These are phyloP conservation scores for Closterium sp. DNA, from an alignment of 139 green algal genomes.

Conservation along the genomic window DNA sequence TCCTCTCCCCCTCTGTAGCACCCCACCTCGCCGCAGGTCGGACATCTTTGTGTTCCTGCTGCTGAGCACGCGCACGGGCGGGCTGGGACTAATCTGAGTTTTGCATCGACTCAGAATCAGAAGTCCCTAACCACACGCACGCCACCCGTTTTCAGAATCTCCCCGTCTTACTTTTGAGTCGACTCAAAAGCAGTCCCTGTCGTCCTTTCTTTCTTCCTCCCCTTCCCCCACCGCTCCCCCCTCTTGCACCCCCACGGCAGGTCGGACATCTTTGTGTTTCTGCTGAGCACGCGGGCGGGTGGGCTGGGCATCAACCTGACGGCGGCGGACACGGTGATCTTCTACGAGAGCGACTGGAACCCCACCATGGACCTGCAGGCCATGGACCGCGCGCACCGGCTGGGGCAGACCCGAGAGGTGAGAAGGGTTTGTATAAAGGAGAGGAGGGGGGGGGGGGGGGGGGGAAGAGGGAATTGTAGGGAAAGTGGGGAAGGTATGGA, in stretches of 20 bases:
- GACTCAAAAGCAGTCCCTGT: too few relatives aligned
- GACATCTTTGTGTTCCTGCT: not conserved
- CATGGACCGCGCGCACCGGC: slow-evolving; percentile 53
- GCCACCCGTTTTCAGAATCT: too few relatives aligned
- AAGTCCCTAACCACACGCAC: too few relatives aligned
- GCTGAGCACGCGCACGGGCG: too few relatives aligned
- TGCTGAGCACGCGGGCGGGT: slow-evolving; percentile 57
- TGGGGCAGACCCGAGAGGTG: slow-evolving; percentile 53
- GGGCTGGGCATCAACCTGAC: slow-evolving; percentile 60
- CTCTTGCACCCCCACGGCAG: slow-evolving; percentile 13
- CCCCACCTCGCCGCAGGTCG: slow-evolving; percentile 4
- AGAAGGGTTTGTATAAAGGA: slow-evolving; percentile 23
- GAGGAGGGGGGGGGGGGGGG: not conserved
- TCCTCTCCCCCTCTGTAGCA: too few relatives aligned
- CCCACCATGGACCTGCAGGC: slow-evolving; percentile 56
- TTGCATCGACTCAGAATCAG: too few relatives aligned
- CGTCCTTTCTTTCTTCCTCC: too few relatives aligned
- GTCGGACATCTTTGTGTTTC: slow-evolving; percentile 57
- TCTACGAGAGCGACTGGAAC: slow-evolving; percentile 63
- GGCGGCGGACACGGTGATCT: slow-evolving; percentile 60
- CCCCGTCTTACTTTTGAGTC: too few relatives aligned
- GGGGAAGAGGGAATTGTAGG: not conserved
- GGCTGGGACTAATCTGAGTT: too few relatives aligned
- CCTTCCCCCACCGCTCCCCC: not conserved
- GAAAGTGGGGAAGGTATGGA: not conserved